Evolutionary conservation across 2,329 filamentous ascomycete genomes (phyloP), one percentile per base, ranked within the genome.

Genomic region (Fusarium tupiense): DNA sequence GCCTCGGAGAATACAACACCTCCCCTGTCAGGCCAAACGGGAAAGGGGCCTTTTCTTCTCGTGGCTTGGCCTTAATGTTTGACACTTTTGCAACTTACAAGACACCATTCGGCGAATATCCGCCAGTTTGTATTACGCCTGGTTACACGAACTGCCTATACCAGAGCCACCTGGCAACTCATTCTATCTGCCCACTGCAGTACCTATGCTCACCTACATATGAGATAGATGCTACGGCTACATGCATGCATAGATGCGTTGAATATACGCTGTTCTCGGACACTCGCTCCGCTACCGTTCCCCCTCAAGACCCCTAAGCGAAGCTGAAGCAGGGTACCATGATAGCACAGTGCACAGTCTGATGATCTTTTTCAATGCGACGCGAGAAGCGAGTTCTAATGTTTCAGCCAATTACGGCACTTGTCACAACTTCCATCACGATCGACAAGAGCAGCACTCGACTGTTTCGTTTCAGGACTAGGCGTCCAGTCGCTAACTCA

Each of bases 351-450:
- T 63, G 53, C 47, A 56, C n/a, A 50, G 38, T 69, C 57, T 69
- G 41, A 61, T 47, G 59, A 59, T 59, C 14, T 52, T 38, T 56
- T 57, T 60, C 56, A 61, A 59, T 47, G 61, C 35, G 46, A 58
- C 68, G 43, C 53, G 50, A 52, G 43, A 66, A 74, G 49, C 66
- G 52, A 70, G 37, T 33, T 59, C 37, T 46, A 56, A 41, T 17
- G 50, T 47, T 46, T 31, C 53, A 68, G 46, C 72, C 72, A 75
- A 75, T 75, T 72, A 75, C 72, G 72, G 72, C 69, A 75, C 61
- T 73, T 75, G 50, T 41, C 44, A 59, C n/a, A 37, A 61, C 52
- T 60, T 73, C 62, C 62, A 72, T 76, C 67, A 67, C 64, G 74
- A 76, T 76, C 71, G 71, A 71, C 74, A 76, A 53, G 24, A 41